A percentile compares a stretch with the other conserved stretches of the same genome.
phyloP scores from a whole-genome alignment of 345 rosid genomes.

The Citrus hindsii region DNA sequence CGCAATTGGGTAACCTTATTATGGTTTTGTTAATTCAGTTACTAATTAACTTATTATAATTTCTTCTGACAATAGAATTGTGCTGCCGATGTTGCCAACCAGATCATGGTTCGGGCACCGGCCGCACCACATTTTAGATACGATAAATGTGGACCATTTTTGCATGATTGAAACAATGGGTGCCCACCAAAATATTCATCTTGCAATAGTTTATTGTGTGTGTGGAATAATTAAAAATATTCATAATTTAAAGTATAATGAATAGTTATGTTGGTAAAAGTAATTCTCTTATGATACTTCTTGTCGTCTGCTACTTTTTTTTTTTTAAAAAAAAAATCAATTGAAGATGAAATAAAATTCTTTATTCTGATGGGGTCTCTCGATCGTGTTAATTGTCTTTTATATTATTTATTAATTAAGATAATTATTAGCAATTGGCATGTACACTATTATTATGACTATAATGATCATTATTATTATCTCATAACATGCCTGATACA shows the following conservation, averaged over 20 bases:
- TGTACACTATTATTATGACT: conserved; percentile 1
- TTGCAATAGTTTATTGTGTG: not conserved
- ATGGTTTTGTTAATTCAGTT: not conserved
- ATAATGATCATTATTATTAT: conserved; percentile 1
- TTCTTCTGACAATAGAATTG: conserved; percentile 12
- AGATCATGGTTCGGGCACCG: conserved; percentile 26
- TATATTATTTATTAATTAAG: not conserved
- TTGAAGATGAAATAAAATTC: conserved; percentile 7
- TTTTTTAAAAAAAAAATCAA: not conserved
- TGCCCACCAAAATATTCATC: conserved; percentile 3
- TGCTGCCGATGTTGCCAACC: conserved; percentile 38
- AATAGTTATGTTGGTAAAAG: conserved; percentile 44
- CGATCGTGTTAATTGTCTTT: not conserved
- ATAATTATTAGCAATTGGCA: conserved; percentile 3
- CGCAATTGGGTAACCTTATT: conserved; percentile 1
- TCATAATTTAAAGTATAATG: not conserved
- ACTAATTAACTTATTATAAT: not conserved
- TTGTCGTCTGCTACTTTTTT: conserved; percentile 29
- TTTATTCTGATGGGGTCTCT: conserved; percentile 1
- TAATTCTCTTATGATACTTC: conserved; percentile 30
- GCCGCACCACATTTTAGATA: conserved; percentile 5
- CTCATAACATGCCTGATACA: conserved; percentile 10
- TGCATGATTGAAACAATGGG: not conserved
- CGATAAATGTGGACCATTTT: conserved; percentile 17
- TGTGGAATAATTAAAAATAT: not conserved